These are phyloP conservation scores for Phaeosphaeria sp. DNA, from an alignment of 2,329 filamentous ascomycete species.

Conservation along the genomic window DNA sequence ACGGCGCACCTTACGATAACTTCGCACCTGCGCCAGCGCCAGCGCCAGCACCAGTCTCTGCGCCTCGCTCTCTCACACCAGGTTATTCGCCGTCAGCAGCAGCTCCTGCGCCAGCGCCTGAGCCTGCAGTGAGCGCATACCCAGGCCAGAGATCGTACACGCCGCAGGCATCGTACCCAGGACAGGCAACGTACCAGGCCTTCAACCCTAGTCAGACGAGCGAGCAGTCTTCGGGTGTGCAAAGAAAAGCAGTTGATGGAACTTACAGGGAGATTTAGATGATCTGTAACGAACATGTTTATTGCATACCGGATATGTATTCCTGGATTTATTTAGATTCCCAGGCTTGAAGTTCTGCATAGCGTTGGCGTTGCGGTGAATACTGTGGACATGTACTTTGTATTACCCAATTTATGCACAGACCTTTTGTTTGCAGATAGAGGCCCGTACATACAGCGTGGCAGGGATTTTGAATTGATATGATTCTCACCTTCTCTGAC, in stretches of 20 bases:
- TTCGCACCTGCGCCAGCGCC: slow-evolving; percentile 6
- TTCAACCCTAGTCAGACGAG: slow-evolving; percentile 15
- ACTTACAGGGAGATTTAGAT: slow-evolving; percentile 24
- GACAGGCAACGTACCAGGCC: slow-evolving; percentile 20
- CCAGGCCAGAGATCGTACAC: slow-evolving; percentile 16
- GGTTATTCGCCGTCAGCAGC: slow-evolving; percentile 1
- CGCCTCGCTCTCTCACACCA: slow-evolving; percentile 4
- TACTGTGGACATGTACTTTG: not conserved
- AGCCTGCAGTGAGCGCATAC: slow-evolving; percentile 12
- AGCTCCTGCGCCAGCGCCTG: not conserved
- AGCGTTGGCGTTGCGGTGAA: not conserved
- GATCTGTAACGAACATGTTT: not conserved
- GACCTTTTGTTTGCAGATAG: no score
- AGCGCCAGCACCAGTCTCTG: not conserved
- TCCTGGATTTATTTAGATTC: not conserved
- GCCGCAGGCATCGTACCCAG: slow-evolving; percentile 10
- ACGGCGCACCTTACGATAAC: slow-evolving; percentile 9
- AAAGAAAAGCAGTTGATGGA: slow-evolving; percentile 24
- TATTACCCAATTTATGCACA: no score
- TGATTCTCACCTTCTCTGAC: no score
- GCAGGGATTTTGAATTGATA: no score
- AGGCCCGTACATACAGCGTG: no score
- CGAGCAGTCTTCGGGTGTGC: slow-evolving; percentile 12
- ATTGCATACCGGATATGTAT: not conserved
- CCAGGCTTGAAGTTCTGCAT: not conserved